These are phyloP conservation scores for Angomonas ambiguus DNA, from an alignment of 208 protist species.

Conservation along the genomic window DNA sequence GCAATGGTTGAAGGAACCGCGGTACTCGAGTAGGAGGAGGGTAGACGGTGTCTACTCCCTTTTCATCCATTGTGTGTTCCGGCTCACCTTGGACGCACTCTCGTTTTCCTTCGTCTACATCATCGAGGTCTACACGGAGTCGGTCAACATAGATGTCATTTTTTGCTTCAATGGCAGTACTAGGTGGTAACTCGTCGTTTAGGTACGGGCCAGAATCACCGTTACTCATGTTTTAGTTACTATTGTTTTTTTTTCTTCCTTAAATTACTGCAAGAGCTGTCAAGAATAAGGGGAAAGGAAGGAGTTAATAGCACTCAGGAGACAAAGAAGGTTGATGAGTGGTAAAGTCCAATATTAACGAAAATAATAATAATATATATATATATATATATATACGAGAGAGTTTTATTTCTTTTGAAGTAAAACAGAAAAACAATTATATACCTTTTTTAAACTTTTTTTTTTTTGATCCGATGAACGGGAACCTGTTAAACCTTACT, in stretches of 20 bases:
- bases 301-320: too few species aligned
- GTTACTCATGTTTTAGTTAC: too few species aligned
- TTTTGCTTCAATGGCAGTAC: not conserved
- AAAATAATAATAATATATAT: too few species aligned
- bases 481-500: constrained; percentile 1
- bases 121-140: constrained; percentile 2
- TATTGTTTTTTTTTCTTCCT: too few species aligned
- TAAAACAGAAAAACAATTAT: not conserved
- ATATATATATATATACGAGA: too few species aligned
- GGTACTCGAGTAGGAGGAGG: not conserved
- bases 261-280: too few species aligned
- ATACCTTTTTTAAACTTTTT: constrained; percentile 12
- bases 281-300: too few species aligned
- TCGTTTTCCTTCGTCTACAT: not conserved
- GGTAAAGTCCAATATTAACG: too few species aligned
- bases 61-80: not conserved
- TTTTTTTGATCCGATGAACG: constrained; percentile 6
- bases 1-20: constrained; percentile 14
- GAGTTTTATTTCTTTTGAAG: constrained; percentile 10
- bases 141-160: not conserved
- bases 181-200: too few species aligned
- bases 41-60: constrained; percentile 6
- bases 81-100: not conserved
- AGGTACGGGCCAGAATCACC: too few species aligned
- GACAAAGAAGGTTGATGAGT: too few species aligned